These are phyloP conservation scores for Pseudonitzschia multistriata DNA, from an alignment of 108 stramenopile species.

Conservation along the genomic window DNA sequence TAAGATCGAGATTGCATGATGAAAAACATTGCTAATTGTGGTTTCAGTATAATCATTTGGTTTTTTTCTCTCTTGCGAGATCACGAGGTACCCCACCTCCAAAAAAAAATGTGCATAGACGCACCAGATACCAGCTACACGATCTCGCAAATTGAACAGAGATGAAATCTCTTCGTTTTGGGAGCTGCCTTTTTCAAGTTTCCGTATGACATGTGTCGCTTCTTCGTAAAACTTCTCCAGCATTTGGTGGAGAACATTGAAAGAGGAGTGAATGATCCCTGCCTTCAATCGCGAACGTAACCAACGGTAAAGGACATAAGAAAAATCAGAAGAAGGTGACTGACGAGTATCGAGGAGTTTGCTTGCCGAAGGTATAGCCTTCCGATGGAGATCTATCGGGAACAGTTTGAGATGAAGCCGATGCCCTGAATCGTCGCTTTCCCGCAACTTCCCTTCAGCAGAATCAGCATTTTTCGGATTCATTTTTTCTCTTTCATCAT, in stretches of 20 bases:
- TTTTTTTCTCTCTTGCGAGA: background rate
- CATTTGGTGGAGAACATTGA: background rate
- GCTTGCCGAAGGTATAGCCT: background rate
- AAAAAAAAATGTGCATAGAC: conserved; percentile 11
- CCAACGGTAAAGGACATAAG: conserved; percentile 7
- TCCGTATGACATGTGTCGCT: background rate
- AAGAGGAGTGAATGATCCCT: conserved; percentile 6
- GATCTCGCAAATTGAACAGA: background rate
- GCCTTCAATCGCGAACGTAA: conserved; percentile 7
- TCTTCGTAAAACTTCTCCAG: background rate
- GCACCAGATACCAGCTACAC: conserved; percentile 14
- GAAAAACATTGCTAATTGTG: background rate
- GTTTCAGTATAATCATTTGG: background rate
- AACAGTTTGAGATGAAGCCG: background rate
- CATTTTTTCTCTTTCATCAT: background rate
- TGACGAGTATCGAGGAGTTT: background rate
- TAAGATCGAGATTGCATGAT: conserved; percentile 13
- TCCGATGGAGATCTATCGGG: background rate
- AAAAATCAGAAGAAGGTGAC: conserved; percentile 2
- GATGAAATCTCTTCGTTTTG: background rate
- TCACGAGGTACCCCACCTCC: conserved; percentile 10
- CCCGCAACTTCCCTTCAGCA: background rate
- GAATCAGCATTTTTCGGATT: background rate
- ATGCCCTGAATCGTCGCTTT: background rate
- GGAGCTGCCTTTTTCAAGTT: background rate